Percentiles rank a stretch among this genome's conserved stretches.
Evolutionary conservation across 805 yeast species (phyloP).

Genomic region (Cyberlindnera bimundalis): DNA sequence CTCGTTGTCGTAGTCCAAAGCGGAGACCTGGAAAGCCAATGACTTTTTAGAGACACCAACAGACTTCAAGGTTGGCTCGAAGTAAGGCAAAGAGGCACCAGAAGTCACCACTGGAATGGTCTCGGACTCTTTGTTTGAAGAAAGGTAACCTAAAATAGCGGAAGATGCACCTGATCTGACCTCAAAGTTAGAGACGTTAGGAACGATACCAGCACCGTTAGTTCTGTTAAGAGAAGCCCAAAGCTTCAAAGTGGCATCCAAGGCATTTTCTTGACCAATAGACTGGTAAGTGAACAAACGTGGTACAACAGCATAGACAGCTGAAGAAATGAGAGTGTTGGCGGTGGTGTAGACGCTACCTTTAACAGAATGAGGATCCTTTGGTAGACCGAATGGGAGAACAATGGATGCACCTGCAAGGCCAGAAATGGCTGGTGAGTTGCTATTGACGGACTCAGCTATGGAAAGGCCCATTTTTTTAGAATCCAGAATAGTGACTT

Average conservation of each 20-base stretch:
- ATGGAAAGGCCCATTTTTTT: constrained; percentile 15
- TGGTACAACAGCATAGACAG: constrained; percentile 46
- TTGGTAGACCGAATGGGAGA: constrained; percentile 51
- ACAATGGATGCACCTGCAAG: constrained; percentile 38
- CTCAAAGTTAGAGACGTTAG: constrained; percentile 57
- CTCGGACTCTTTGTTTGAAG: constrained; percentile 25
- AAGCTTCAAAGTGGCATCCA: constrained; percentile 54
- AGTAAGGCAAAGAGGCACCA: constrained; percentile 61
- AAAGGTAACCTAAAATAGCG: constrained; percentile 68
- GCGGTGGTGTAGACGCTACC: constrained; percentile 37
- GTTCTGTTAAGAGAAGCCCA: constrained; percentile 55
- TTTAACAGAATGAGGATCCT: constrained; percentile 17
- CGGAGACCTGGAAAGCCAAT: constrained; percentile 69
- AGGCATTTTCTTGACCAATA: constrained; percentile 53
- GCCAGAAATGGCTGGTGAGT: constrained; percentile 22
- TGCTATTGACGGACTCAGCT: constrained; percentile 22
- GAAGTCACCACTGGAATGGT: constrained; percentile 53
- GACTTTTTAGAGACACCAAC: constrained; percentile 39
- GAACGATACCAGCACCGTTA: constrained; percentile 56
- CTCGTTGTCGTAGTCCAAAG: constrained; percentile 62
- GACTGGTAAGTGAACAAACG: constrained; percentile 70
- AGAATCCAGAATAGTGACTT: not conserved
- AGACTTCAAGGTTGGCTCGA: constrained; percentile 57
- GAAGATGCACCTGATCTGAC: constrained; percentile 83
- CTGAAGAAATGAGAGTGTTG: constrained; percentile 48